phyloP scores from a whole-genome alignment of 139 green algal species.

The Ettlia oleoabundans region DNA sequence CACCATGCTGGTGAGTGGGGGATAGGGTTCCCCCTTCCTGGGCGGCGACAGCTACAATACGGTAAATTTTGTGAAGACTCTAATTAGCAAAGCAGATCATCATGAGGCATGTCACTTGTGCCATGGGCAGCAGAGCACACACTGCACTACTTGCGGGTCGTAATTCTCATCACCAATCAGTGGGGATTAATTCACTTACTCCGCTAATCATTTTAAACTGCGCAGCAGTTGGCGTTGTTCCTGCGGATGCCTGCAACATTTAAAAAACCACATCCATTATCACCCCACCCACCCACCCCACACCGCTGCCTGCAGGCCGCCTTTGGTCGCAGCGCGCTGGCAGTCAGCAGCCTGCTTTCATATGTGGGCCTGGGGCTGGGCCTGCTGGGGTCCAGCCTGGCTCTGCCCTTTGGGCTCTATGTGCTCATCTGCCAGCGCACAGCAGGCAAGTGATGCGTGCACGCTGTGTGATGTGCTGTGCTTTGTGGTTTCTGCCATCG shows the following conservation, averaged over 20 bases:
- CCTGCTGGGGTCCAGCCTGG: slow-evolving; percentile 76
- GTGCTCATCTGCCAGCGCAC: slow-evolving; percentile 86
- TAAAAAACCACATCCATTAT: too few species aligned
- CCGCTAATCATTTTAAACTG: too few species aligned
- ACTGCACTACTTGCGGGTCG: too few species aligned
- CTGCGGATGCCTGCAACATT: neutral
- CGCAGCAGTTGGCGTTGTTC: neutral
- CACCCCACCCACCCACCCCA: neutral
- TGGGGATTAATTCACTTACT: too few species aligned
- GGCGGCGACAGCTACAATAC: too few species aligned
- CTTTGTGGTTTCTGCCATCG: neutral
- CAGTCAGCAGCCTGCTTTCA: slow-evolving; percentile 78
- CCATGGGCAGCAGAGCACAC: too few species aligned
- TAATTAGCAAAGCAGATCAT: too few species aligned
- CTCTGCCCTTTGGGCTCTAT: slow-evolving; percentile 88
- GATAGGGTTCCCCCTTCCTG: neutral
- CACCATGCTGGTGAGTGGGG: slow-evolving; percentile 60
- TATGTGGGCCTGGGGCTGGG: slow-evolving; percentile 86
- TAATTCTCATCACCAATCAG: too few species aligned
- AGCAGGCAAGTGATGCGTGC: slow-evolving; percentile 11
- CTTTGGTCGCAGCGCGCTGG: slow-evolving; percentile 67
- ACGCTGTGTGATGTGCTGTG: neutral
- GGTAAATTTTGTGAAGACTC: too few species aligned
- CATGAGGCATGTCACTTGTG: too few species aligned
- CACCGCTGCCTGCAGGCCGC: slow-evolving; percentile 44